phyloP scores from a whole-genome alignment of 306 rosid species.

The Vigna mungo region DNA sequence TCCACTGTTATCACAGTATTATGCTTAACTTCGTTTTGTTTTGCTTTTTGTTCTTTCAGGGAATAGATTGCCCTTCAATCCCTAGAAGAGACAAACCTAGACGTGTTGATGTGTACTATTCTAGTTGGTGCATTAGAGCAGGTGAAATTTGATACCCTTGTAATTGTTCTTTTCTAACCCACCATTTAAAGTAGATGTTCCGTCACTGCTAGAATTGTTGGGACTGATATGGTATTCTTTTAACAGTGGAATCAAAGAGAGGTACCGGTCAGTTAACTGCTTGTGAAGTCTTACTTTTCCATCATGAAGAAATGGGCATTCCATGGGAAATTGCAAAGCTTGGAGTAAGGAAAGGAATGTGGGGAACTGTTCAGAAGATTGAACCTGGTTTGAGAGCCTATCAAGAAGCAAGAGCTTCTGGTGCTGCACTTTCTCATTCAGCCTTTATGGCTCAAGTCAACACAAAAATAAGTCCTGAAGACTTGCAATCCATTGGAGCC shows the following conservation, averaged over 20 bases:
- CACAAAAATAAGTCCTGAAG: conserved; percentile 61
- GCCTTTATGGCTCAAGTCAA: conserved; percentile 68
- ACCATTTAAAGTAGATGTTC: background rate
- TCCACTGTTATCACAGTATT: background rate
- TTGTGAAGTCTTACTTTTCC: conserved; percentile 91
- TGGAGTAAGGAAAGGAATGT: conserved; percentile 93
- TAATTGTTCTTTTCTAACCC: background rate
- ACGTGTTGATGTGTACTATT: conserved; percentile 67
- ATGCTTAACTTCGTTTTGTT: conserved; percentile 13
- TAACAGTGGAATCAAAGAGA: conserved; percentile 76
- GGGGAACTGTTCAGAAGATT: conserved; percentile 90
- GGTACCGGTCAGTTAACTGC: conserved; percentile 70
- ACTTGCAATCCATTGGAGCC: conserved; percentile 62
- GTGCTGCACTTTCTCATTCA: conserved; percentile 65
- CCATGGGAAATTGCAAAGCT: conserved; percentile 99
- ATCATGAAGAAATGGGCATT: conserved; percentile 98
- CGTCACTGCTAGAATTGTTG: background rate
- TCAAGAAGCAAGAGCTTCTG: conserved; percentile 72
- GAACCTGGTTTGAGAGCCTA: conserved; percentile 87
- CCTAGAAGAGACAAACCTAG: conserved; percentile 58
- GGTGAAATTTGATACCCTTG: conserved; percentile 43
- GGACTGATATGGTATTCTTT: conserved; percentile 23
- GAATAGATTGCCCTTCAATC: conserved; percentile 59
- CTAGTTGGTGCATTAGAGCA: conserved; percentile 80
- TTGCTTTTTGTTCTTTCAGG: conserved; percentile 42